phyloP scores from a whole-genome alignment of 768 basidiomycete genomes.

The Termitomyces sp. region DNA sequence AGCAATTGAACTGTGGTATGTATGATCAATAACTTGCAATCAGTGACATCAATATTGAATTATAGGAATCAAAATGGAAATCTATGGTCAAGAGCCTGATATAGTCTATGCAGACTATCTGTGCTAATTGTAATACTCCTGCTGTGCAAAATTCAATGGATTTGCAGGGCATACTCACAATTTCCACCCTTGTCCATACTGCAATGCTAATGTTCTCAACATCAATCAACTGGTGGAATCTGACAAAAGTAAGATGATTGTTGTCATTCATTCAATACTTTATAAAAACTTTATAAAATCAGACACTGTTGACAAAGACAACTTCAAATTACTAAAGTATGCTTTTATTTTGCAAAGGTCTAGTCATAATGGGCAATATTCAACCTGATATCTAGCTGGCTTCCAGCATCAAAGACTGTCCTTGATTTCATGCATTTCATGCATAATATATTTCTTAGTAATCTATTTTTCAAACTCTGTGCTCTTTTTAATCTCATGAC shows the following conservation, averaged over 20 bases:
- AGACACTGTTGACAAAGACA: conserved; percentile 4
- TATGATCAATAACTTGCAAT: too few relatives aligned
- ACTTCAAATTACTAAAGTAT: conserved; percentile 11
- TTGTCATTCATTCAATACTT: background rate
- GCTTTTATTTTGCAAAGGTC: conserved; percentile 7
- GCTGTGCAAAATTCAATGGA: conserved; percentile 14
- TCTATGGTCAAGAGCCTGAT: conserved; percentile 11
- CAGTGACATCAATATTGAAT: too few relatives aligned
- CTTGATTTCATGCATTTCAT: background rate
- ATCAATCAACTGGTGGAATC: conserved; percentile 7
- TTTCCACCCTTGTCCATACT: conserved; percentile 22
- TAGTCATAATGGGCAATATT: too few relatives aligned
- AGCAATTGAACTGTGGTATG: conserved; percentile 17
- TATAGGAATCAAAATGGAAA: conserved; percentile 20
- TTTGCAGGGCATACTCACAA: conserved; percentile 19
- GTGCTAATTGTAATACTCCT: conserved; percentile 21
- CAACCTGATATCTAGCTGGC: too few relatives aligned
- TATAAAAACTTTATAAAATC: too few relatives aligned
- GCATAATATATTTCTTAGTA: conserved; percentile 23
- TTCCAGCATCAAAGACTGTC: conserved; percentile 15
- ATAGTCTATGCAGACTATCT: conserved; percentile 19
- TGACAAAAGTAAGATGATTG: background rate
- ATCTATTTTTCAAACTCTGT: conserved; percentile 17
- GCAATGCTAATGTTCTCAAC: conserved; percentile 13
- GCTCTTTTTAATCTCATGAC: background rate